A percentile compares a stretch with the other conserved stretches of the same genome.
Evolutionary conservation across 2,329 filamentous ascomycete genomes (phyloP).

Genomic region (Colletotrichum echinochloae): DNA sequence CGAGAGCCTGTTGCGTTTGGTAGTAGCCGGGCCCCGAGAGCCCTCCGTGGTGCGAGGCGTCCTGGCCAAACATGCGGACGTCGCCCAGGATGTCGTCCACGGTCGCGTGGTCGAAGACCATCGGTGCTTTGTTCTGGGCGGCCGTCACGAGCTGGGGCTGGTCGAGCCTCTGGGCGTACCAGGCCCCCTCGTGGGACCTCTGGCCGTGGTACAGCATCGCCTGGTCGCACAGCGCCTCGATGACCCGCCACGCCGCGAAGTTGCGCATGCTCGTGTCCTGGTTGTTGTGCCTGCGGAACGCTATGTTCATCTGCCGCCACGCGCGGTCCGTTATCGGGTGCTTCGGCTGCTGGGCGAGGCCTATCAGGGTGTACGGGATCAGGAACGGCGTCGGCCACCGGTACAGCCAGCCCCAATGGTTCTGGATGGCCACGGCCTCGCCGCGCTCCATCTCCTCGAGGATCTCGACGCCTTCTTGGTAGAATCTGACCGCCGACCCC

Average conservation of each 20-base stretch:
- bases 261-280: constrained; percentile 39
- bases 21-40: constrained; percentile 6
- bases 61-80: constrained; percentile 38
- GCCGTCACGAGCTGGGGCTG: constrained; percentile 10
- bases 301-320: constrained; percentile 41
- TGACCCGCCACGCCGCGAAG: constrained; percentile 39
- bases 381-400: constrained; percentile 38
- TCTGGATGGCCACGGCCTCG: constrained; percentile 34
- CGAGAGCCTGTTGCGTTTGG: constrained; percentile 15
- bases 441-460: constrained; percentile 40
- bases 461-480: constrained; percentile 37
- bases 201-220: constrained; percentile 41
- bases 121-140: constrained; percentile 1
- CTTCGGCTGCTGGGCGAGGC: constrained; percentile 37
- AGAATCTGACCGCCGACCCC: neutral
- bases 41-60: constrained; percentile 4
- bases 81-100: constrained; percentile 37
- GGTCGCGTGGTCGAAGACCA: constrained; percentile 23
- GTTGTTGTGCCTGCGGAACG: constrained; percentile 40
- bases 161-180: constrained; percentile 43
- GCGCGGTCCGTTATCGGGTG: constrained; percentile 38
- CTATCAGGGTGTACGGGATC: constrained; percentile 38
- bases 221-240: constrained; percentile 42
- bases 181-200: constrained; percentile 39
- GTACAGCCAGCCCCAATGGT: constrained; percentile 41